Evolutionary conservation across 2,329 filamentous ascomycete genomes (phyloP).

Genomic region (Sphaerulina musiva): DNA sequence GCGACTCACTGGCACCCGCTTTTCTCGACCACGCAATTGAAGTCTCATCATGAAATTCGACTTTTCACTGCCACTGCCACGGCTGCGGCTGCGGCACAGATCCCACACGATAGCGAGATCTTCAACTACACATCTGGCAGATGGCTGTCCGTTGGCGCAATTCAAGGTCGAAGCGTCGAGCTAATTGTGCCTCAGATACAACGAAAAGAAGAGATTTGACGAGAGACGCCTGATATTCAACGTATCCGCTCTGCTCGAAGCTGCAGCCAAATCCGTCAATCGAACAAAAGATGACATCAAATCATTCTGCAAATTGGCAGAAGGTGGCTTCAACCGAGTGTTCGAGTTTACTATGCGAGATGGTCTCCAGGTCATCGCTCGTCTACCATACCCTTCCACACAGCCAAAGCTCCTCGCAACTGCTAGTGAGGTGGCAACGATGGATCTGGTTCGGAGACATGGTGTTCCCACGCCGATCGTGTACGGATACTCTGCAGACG

Average conservation of each 20-base stretch:
- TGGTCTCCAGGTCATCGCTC: constrained; percentile 24
- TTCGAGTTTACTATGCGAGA: constrained; percentile 23
- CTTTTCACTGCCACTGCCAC: too few species aligned
- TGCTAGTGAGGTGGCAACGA: constrained; percentile 29
- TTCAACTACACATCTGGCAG: constrained; percentile 20
- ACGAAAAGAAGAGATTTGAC: constrained; percentile 16
- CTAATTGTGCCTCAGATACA: constrained; percentile 11
- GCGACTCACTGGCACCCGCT: too few species aligned
- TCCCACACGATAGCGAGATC: not conserved
- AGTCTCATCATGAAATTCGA: too few species aligned
- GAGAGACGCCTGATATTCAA: constrained; percentile 18
- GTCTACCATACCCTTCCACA: constrained; percentile 23
- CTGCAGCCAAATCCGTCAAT: constrained; percentile 9
- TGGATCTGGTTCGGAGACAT: constrained; percentile 20
- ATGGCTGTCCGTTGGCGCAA: constrained; percentile 17
- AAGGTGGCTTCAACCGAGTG: constrained; percentile 25
- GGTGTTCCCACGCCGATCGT: constrained; percentile 22
- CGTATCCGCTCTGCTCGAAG: constrained; percentile 10
- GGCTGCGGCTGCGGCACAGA: too few species aligned
- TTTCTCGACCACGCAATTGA: too few species aligned
- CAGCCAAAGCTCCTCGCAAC: constrained; percentile 18
- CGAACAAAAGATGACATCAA: constrained; percentile 6
- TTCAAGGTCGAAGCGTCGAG: not conserved
- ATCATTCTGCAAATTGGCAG: constrained; percentile 19
- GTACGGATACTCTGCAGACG: constrained; percentile 15